Conservation (phyloP, 1,139 yeast genomes). For the Candida tropicalis region DNA sequence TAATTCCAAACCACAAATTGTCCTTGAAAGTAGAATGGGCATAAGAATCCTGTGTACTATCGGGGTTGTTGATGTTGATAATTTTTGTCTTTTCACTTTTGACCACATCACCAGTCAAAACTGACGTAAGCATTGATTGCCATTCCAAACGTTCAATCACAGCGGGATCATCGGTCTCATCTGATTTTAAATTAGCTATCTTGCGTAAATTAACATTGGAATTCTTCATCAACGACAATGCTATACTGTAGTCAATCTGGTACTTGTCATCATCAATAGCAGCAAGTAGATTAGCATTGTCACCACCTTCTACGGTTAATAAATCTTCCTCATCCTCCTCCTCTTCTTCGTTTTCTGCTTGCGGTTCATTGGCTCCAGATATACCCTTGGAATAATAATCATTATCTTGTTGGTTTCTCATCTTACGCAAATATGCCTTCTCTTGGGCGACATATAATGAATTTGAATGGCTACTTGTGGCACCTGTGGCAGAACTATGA, state of each 20-base stretch:
- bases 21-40: slow-evolving; percentile 66
- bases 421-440: slow-evolving; percentile 63
- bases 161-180: slow-evolving; percentile 58
- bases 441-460: slow-evolving; percentile 64
- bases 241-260: slow-evolving; percentile 44
- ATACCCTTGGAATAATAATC: slow-evolving; percentile 73
- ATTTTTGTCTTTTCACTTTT: slow-evolving; percentile 87
- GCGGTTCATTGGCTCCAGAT: slow-evolving; percentile 37
- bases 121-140: slow-evolving; percentile 93
- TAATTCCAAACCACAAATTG: slow-evolving; percentile 77
- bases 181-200: slow-evolving; percentile 43
- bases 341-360: slow-evolving; percentile 19
- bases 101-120: slow-evolving; percentile 92
- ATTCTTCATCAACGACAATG: slow-evolving; percentile 38
- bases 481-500: slow-evolving; percentile 8
- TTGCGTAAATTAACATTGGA: slow-evolving; percentile 38
- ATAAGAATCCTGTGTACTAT: slow-evolving; percentile 50
- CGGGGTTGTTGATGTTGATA: slow-evolving; percentile 47
- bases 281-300: slow-evolving; percentile 38
- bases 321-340: slow-evolving; percentile 28
- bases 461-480: slow-evolving; percentile 25
- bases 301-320: slow-evolving; percentile 23
- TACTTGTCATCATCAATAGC: slow-evolving; percentile 48
- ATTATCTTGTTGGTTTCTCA: slow-evolving; percentile 64
- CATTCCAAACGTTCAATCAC: slow-evolving; percentile 87